A percentile compares a stretch with the other conserved stretches of the same genome.
phyloP scores from a whole-genome alignment of 176 grass and related monocot genomes.

The Ensete glaucum region DNA sequence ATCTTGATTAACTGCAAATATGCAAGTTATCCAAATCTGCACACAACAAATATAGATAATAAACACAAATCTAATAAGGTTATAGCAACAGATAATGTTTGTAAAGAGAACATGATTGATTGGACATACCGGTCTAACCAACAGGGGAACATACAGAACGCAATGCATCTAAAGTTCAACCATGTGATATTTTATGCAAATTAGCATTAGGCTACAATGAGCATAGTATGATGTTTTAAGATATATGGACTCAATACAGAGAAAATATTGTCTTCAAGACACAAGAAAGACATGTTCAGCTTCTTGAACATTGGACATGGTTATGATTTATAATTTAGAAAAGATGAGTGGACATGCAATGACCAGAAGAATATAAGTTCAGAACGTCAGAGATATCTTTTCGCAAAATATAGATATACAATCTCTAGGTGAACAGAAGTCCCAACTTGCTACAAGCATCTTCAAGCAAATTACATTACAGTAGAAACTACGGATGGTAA shows the following conservation, averaged over 20 bases:
- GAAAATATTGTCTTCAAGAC: neutral
- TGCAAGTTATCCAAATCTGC: slow-evolving; percentile 62
- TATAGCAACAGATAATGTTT: neutral
- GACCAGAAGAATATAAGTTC: neutral
- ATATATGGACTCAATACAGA: neutral
- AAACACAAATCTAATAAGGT: slow-evolving; percentile 5
- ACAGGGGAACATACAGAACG: neutral
- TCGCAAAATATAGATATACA: neutral
- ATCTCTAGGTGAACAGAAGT: too few species aligned
- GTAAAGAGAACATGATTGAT: neutral
- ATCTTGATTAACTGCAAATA: slow-evolving; percentile 48
- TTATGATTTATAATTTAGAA: too few species aligned
- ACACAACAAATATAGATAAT: neutral
- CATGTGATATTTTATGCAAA: neutral
- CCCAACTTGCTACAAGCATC: neutral
- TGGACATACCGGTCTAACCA: neutral
- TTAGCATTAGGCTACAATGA: neutral
- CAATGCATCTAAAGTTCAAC: neutral
- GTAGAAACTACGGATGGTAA: too few species aligned
- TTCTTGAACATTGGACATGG: too few species aligned
- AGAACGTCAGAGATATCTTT: neutral
- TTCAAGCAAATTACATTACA: neutral
- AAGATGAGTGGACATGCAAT: neutral
- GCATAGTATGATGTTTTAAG: neutral
- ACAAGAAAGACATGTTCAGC: too few species aligned